Evolutionary conservation across 208 protist genomes (phyloP).

Genomic region (Trypanosoma theileri): DNA sequence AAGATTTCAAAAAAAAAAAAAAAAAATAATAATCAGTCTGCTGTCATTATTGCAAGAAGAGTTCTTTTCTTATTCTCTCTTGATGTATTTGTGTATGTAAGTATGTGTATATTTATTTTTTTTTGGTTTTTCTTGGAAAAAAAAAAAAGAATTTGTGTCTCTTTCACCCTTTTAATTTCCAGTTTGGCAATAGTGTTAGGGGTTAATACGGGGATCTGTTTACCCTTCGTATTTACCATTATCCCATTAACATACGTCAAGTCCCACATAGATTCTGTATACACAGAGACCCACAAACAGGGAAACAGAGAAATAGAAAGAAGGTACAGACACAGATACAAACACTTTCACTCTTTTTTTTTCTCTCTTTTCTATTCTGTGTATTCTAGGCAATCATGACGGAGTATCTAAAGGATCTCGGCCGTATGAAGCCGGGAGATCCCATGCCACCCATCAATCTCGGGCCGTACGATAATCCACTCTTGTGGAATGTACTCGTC

Average conservation of each 20-base stretch:
- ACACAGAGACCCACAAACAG: too few species aligned
- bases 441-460: slow-evolving; percentile 80
- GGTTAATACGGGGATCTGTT: too few species aligned
- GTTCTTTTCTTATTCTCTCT: slow-evolving; percentile 14
- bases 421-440: slow-evolving; percentile 50
- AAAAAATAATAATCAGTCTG: too few species aligned
- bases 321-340: slow-evolving; percentile 7
- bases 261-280: too few species aligned
- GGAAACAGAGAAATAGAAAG: too few species aligned
- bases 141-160: neutral
- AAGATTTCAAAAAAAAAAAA: too few species aligned
- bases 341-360: neutral
- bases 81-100: neutral
- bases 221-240: too few species aligned
- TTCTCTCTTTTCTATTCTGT: slow-evolving; percentile 14
- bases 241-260: too few species aligned
- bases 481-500: slow-evolving; percentile 90
- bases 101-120: neutral
- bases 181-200: neutral
- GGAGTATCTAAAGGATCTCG: slow-evolving; percentile 83
- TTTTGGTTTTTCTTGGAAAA: neutral
- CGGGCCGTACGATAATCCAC: slow-evolving; percentile 88
- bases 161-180: neutral
- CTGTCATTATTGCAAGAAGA: too few species aligned
- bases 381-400: slow-evolving; percentile 55